Evolutionary conservation across 768 basidiomycete species (phyloP).

Genomic region (Psilocybe cubensis): DNA sequence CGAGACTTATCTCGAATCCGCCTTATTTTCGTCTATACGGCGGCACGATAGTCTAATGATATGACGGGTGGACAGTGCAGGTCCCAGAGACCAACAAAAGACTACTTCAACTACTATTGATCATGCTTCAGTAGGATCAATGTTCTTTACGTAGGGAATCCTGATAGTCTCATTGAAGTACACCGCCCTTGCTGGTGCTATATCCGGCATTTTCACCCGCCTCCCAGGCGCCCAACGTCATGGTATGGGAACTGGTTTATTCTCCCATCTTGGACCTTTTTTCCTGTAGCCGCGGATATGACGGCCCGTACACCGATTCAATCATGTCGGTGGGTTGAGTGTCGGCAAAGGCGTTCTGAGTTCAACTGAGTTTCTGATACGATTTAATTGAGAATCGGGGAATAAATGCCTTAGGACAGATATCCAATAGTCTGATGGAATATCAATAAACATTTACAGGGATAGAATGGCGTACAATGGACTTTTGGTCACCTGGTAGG

Average conservation of each 20-base stretch:
- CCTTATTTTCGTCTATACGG: neutral
- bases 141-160: neutral
- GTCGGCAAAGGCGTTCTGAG: neutral
- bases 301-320: neutral
- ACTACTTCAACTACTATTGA: no score
- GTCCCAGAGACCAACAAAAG: neutral
- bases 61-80: neutral
- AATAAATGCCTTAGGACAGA: neutral
- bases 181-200: neutral
- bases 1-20: neutral
- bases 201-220: neutral
- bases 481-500: no score
- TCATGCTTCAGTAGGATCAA: neutral
- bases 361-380: neutral
- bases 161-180: neutral
- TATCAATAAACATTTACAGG: no score
- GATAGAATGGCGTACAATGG: no score
- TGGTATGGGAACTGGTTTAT: neutral
- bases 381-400: neutral
- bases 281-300: neutral
- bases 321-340: neutral
- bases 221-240: slow-evolving; percentile 12
- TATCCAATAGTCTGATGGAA: no score
- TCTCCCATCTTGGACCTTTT: neutral
- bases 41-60: no score